phyloP scores from a whole-genome alignment of 2,329 filamentous ascomycete species.

The Rhynchosporium graminicola region DNA sequence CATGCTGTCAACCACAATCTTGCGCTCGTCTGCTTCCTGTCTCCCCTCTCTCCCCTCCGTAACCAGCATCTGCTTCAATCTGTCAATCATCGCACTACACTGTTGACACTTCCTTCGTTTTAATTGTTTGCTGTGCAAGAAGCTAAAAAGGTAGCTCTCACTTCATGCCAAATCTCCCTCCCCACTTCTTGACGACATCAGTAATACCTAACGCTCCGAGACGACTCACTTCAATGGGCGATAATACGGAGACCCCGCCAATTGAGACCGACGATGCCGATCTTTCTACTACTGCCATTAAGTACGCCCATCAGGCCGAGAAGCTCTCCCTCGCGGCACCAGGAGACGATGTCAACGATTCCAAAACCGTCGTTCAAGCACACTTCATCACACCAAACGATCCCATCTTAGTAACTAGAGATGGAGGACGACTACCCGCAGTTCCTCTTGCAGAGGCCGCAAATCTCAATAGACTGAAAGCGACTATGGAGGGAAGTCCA shows the following conservation, averaged over 20 bases:
- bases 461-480: conserved; percentile 65
- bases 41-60: neutral
- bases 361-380: conserved; percentile 59
- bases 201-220: conserved; percentile 17
- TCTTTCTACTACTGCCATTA: conserved; percentile 45
- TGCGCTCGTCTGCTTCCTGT: neutral
- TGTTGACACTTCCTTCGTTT: too few species aligned
- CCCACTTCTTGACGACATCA: conserved; percentile 11
- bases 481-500: conserved; percentile 44
- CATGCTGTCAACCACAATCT: neutral
- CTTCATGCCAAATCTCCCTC: conserved; percentile 7
- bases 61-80: too few species aligned
- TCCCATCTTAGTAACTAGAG: conserved; percentile 67
- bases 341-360: conserved; percentile 32
- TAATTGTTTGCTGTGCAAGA: too few species aligned
- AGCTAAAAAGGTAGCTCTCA: neutral
- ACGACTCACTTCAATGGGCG: conserved; percentile 19
- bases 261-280: conserved; percentile 6
- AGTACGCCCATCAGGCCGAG: conserved; percentile 63
- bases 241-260: conserved; percentile 4
- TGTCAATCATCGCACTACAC: too few species aligned
- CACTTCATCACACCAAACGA: conserved; percentile 69
- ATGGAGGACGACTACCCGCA: conserved; percentile 66
- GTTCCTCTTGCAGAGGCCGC: conserved; percentile 70
- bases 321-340: conserved; percentile 50